Percentiles rank a stretch among this genome's conserved stretches.
Evolutionary conservation across 2,329 filamentous ascomycete genomes (phyloP).

Genomic region (Botrytis tulipae): DNA sequence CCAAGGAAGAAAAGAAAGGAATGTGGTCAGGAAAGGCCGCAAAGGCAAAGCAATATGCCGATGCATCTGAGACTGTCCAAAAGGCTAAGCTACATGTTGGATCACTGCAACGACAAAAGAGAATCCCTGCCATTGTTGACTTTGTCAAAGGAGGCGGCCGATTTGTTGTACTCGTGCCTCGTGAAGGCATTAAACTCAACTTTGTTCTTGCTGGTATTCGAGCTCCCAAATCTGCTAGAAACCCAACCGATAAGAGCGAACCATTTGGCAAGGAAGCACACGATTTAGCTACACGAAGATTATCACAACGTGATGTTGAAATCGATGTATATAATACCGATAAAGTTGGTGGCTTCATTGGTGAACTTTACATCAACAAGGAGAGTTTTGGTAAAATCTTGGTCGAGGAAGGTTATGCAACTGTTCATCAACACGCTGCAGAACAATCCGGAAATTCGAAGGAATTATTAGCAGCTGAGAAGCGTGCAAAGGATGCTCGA

Average conservation of each 20-base stretch:
- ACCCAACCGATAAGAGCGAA: constrained; percentile 77
- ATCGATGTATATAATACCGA: constrained; percentile 93
- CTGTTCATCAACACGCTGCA: constrained; percentile 90
- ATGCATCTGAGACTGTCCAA: constrained; percentile 88
- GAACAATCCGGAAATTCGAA: constrained; percentile 89
- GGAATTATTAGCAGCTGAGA: constrained; percentile 84
- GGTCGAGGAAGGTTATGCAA: constrained; percentile 89
- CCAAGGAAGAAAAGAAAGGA: constrained; percentile 85
- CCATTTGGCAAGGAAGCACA: constrained; percentile 94
- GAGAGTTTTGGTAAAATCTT: constrained; percentile 94
- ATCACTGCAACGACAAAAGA: constrained; percentile 84
- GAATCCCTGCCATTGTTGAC: constrained; percentile 89
- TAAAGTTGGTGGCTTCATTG: constrained; percentile 97
- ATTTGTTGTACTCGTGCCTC: constrained; percentile 87
- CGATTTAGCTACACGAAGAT: constrained; percentile 83
- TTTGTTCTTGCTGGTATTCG: constrained; percentile 92
- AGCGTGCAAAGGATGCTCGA: constrained; percentile 81
- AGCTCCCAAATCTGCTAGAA: constrained; percentile 79
- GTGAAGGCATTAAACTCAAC: constrained; percentile 91
- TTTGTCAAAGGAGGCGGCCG: constrained; percentile 97
- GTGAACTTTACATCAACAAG: constrained; percentile 86
- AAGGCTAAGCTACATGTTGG: constrained; percentile 94
- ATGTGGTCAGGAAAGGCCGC: constrained; percentile 93
- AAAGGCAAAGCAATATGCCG: constrained; percentile 76
- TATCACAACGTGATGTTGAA: constrained; percentile 92